Conservation (phyloP, 208 protist species). For the Trypanosoma theileri region DNA sequence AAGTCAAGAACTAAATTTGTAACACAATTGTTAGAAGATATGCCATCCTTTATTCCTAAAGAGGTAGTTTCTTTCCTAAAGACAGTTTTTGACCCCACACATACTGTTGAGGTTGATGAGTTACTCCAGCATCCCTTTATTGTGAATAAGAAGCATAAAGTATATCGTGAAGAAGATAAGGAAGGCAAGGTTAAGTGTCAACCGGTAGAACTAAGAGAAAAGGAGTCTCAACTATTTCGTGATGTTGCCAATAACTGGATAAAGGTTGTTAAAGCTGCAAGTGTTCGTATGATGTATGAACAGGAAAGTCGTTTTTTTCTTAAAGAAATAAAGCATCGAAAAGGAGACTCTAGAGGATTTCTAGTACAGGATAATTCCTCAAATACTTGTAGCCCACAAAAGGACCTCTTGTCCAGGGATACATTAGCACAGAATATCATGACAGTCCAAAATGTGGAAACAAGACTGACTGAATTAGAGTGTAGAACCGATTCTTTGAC, state of each 20-base stretch:
- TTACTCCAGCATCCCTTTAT: slow-evolving; percentile 20
- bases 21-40: slow-evolving; percentile 2
- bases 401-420: too few relatives aligned
- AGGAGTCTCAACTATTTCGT: slow-evolving; percentile 24
- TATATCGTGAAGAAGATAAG: not conserved
- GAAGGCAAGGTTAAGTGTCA: not conserved
- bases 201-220: slow-evolving; percentile 14
- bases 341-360: not conserved
- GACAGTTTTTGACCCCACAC: slow-evolving; percentile 8
- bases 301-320: slow-evolving; percentile 9
- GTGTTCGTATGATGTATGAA: not conserved
- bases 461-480: too few relatives aligned
- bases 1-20: slow-evolving; percentile 9
- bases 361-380: not conserved
- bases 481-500: too few relatives aligned
- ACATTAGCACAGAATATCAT: too few relatives aligned
- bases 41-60: slow-evolving; percentile 14
- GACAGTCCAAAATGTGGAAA: too few relatives aligned
- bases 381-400: too few relatives aligned
- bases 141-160: not conserved
- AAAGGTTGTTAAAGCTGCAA: slow-evolving; percentile 8
- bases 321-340: slow-evolving; percentile 15
- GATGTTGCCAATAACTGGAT: slow-evolving; percentile 17
- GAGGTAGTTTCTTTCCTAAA: slow-evolving; percentile 9
- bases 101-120: not conserved